Base-by-base conservation (phyloP, 2,329 filamentous ascomycete genomes). In the Alternaria alternata region DNA sequence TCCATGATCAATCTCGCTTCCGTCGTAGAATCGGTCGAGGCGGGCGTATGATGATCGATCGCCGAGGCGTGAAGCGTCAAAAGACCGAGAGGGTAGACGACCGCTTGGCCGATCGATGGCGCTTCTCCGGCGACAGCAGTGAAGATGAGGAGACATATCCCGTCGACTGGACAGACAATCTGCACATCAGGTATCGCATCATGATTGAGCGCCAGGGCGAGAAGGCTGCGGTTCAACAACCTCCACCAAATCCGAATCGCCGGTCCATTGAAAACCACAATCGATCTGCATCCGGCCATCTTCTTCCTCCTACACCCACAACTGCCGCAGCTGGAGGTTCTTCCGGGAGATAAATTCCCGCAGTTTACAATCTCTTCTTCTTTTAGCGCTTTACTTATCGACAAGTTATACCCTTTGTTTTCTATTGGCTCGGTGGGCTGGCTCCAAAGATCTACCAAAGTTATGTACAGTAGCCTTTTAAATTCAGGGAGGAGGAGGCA, bases 11-110 rank as follows among this genome's bases (percentile, higher is more conserved):
- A 30, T 89, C 91, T 55, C 89, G 90, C 16, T 97, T 91, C 83
- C 89, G 94, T 67, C 88, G 93, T 65, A 90, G 95, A 60, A 88
- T 93, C 56, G 94, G 94, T 54, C 90, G 94, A 68, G 85, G 94
- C 64, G 93, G 93, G 64, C 89, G 94, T 39, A 79, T 96, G 67
- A 93, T 93, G 86, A 92, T 98, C 67, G 95, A 98, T 79, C 89
- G 93, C 69, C 89, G 91, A 68, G 89, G 90, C 57, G 82, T 93
- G 74, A 85, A 82, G 64, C 77, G 86, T 43, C 85, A 80, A 30
- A 75, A 71, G 58, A 58, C 70, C 24, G 69, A 72, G 32, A 49
- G 64, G 43, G 41, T 70, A 36, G 76, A 78, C 51, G 74, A 78
- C 39, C 75, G 76, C 44, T 60, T 74, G 20, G 73, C 74, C 26